phyloP scores from a whole-genome alignment of 2,329 filamentous ascomycete genomes.

The Aotearoamyces nothofagi region DNA sequence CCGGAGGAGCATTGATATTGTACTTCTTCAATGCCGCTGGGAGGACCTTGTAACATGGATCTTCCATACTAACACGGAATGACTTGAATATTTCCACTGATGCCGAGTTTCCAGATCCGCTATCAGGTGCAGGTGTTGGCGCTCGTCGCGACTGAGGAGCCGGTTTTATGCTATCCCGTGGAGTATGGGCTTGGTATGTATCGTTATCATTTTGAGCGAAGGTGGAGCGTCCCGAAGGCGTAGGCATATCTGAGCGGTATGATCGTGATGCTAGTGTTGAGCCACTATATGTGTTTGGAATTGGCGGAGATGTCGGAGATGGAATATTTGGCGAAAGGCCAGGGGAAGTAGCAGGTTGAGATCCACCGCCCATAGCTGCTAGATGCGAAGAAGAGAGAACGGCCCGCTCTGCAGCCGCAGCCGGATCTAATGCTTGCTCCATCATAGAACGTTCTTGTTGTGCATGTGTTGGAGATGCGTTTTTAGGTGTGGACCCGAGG shows the following conservation, averaged over 20 bases:
- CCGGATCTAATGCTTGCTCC: constrained; percentile 53
- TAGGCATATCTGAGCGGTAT: constrained; percentile 40
- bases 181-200: constrained; percentile 14
- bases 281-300: constrained; percentile 10
- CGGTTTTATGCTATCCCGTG: constrained; percentile 17
- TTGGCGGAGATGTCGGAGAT: constrained; percentile 54
- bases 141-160: constrained; percentile 32
- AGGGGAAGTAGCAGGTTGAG: constrained; percentile 35
- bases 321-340: constrained; percentile 51
- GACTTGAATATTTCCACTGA: constrained; percentile 97
- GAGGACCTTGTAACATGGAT: constrained; percentile 93
- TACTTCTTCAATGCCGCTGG: constrained; percentile 95
- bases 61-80: constrained; percentile 94
- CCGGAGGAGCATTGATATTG: constrained; percentile 95
- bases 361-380: constrained; percentile 50
- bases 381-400: constrained; percentile 55
- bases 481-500: constrained; percentile 59
- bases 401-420: constrained; percentile 51
- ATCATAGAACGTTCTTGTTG: constrained; percentile 52
- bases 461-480: constrained; percentile 56
- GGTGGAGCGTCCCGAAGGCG: constrained; percentile 37
- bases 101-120: constrained; percentile 29
- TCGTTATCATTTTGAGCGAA: constrained; percentile 34
- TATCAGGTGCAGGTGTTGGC: constrained; percentile 42
- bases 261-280: constrained; percentile 42